Conservation (phyloP, 1,284 basidiomycete genomes). For the Cryptococcus floricola region DNA sequence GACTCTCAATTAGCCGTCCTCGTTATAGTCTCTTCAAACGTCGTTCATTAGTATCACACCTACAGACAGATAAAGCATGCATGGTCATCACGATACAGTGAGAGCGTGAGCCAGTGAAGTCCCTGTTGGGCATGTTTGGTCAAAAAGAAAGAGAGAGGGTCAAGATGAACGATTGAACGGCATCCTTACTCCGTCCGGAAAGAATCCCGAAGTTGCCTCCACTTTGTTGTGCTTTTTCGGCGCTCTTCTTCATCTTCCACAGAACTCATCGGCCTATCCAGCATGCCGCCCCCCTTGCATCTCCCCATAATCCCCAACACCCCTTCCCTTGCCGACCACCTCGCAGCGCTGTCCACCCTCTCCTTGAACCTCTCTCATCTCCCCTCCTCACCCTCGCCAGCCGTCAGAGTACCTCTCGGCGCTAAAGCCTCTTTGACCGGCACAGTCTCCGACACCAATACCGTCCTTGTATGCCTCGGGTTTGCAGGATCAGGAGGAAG, state of each 20-base stretch:
- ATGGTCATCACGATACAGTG: no score
- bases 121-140: no score
- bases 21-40: no score
- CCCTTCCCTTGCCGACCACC: conserved; percentile 25
- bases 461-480: conserved; percentile 36
- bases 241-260: background rate
- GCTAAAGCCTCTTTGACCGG: conserved; percentile 36
- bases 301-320: conserved; percentile 27
- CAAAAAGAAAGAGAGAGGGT: no score
- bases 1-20: no score
- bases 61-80: no score
- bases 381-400: conserved; percentile 21
- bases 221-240: no score
- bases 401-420: conserved; percentile 32
- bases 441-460: conserved; percentile 32
- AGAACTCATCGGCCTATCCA: background rate
- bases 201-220: no score
- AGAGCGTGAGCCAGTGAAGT: no score
- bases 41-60: no score
- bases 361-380: conserved; percentile 24
- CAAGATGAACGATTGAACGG: no score
- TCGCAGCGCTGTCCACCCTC: conserved; percentile 30
- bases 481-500: conserved; percentile 1
- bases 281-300: conserved; percentile 4
- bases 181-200: no score